Base-by-base conservation (phyloP, 306 rosid genomes). In the Medicago lupulina region DNA sequence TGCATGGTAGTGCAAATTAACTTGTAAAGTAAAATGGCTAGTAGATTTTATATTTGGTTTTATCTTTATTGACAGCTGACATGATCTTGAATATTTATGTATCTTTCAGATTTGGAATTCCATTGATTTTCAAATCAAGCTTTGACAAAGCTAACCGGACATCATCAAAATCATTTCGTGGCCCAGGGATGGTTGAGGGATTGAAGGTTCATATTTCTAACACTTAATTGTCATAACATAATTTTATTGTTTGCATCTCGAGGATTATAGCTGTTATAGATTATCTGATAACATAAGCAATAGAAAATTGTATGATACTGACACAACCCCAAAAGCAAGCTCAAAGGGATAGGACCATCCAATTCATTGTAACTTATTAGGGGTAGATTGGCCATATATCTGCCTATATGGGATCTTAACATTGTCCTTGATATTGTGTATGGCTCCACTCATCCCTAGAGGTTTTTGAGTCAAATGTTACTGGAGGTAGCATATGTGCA, bases 71-170 rank as follows among this genome's bases (percentile, higher is more conserved):
- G 83, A 50, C 47, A 5, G 71, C 36, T 63, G 76, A 59, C 65
- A 28, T 23, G 78, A 40, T 58, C 38, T 36, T 34, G 75, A 46
- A 3, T 79, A 57, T 61, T 6, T 60, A 64, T 75, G 76, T 40
- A 34, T 85, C 75, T 86, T 82, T 72, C 89, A 92, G 99, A 64
- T 80, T 92, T 74, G 99, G 96, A 72, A 79, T 95, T 83, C 97
- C 93, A 5, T 82, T 95, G 87, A 90, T 95, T 76, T 95, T 95
- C 88, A 92, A 92, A 87, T 90, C 99, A 59, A 95, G 99, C 87
- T 95, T 95, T 71, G 97, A 95, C 79, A 95, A 92, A 83, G 99
- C 99, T 70, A 95, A 95, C 82, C 86, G 97, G 50, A 95, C 97
- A 59, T 95, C 99, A 18, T 91, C 97, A 63, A 95, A 95, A 80